Percentiles rank a stretch among this genome's conserved stretches.
phyloP scores from a whole-genome alignment of 371 early-diverging fungal species.

The Mucor racemosus region DNA sequence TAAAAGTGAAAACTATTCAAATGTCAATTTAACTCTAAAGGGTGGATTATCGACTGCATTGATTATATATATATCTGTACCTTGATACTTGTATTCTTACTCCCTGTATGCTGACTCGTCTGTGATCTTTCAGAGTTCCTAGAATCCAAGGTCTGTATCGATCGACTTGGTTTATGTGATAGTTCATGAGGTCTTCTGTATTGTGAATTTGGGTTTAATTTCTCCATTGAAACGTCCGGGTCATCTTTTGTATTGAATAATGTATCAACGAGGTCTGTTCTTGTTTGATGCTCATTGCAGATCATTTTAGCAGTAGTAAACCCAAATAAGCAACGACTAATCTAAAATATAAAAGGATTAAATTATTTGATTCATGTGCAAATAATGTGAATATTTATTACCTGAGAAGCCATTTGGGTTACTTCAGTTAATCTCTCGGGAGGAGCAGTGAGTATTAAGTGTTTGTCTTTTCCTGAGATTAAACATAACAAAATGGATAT shows the following conservation, averaged over 20 bases:
- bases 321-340: slow-evolving; percentile 49
- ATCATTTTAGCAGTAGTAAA: slow-evolving; percentile 44
- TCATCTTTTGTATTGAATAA: slow-evolving; percentile 43
- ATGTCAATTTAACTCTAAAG: not conserved
- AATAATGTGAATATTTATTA: not conserved
- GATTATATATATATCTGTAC: not conserved
- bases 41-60: not conserved
- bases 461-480: slow-evolving; percentile 45
- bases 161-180: slow-evolving; percentile 16
- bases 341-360: slow-evolving; percentile 15
- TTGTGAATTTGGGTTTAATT: not conserved
- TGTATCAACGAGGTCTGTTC: slow-evolving; percentile 38
- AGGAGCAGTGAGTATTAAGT: slow-evolving; percentile 48
- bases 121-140: slow-evolving; percentile 19
- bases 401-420: slow-evolving; percentile 49
- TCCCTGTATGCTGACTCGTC: slow-evolving; percentile 5
- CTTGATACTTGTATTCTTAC: slow-evolving; percentile 21
- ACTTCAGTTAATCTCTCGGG: slow-evolving; percentile 41
- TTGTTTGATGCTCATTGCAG: slow-evolving; percentile 36
- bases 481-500: slow-evolving; percentile 52
- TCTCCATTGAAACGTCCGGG: slow-evolving; percentile 6
- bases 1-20: slow-evolving; percentile 5
- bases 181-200: slow-evolving; percentile 15
- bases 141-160: slow-evolving; percentile 30
- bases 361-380: too few species aligned